A percentile compares a stretch with the other conserved stretches of the same genome.
Evolutionary conservation across 2,329 filamentous ascomycete genomes (phyloP).

Genomic region (Fusarium redolens): DNA sequence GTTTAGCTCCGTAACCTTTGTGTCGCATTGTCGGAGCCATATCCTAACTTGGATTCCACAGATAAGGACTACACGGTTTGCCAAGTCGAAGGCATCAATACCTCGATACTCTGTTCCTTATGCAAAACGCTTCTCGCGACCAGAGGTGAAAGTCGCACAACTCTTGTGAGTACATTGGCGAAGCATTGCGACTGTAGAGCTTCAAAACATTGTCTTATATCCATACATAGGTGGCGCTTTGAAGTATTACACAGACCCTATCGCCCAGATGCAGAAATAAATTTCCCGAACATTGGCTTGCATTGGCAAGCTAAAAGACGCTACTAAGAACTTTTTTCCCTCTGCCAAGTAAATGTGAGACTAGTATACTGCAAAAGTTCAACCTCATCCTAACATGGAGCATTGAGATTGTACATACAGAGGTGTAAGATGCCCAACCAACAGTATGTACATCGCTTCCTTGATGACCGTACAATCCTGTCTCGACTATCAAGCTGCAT

Average conservation of each 20-base stretch:
- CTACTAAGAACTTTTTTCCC: constrained; percentile 7
- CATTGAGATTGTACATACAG: background rate
- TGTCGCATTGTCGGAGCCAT: constrained; percentile 25
- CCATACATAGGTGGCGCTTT: background rate
- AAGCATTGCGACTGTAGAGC: background rate
- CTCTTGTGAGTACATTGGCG: background rate
- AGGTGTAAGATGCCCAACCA: background rate
- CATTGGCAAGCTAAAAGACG: constrained; percentile 8
- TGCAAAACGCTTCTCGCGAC: background rate
- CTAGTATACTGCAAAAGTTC: constrained; percentile 20
- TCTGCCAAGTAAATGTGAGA: constrained; percentile 12
- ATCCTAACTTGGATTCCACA: constrained; percentile 21
- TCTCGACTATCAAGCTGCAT: constrained; percentile 9
- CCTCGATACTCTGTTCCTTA: background rate
- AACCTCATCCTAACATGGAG: background rate
- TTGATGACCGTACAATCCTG: background rate
- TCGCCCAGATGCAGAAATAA: constrained; percentile 5
- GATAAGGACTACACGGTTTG: constrained; percentile 23
- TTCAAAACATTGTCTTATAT: background rate
- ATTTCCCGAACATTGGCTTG: constrained; percentile 14
- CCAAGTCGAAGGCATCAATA: constrained; percentile 11
- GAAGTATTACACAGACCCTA: background rate
- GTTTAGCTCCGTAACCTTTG: constrained; percentile 16
- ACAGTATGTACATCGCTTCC: constrained; percentile 1
- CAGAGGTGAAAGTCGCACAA: background rate